Conservation (phyloP, 768 basidiomycete genomes). For the Termitomyces eurrhizus region DNA sequence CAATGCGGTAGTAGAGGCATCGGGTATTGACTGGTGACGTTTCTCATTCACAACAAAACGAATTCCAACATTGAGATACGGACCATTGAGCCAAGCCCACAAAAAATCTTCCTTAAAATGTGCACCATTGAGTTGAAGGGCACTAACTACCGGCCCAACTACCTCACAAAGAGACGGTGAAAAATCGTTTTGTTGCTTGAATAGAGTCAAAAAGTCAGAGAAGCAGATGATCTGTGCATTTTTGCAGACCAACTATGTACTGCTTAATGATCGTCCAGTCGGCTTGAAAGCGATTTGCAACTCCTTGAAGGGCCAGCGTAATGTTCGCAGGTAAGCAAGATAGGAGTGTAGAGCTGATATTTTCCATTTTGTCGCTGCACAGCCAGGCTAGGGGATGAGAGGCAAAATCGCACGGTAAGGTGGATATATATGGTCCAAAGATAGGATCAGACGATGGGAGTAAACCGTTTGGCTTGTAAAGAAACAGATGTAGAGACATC, state of each 20-base stretch:
- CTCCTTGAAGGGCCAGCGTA: conserved; percentile 31
- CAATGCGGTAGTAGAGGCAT: conserved; percentile 72
- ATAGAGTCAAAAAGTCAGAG: conserved; percentile 9
- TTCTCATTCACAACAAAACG: background rate
- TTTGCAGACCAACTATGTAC: conserved; percentile 42
- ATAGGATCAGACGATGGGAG: conserved; percentile 46
- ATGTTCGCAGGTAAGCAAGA: conserved; percentile 47
- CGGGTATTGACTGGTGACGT: conserved; percentile 78
- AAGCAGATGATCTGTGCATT: background rate
- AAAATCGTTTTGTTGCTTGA: conserved; percentile 19
- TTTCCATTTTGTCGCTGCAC: conserved; percentile 24
- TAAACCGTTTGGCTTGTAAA: conserved; percentile 51
- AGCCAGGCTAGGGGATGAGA: conserved; percentile 84
- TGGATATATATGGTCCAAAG: conserved; percentile 76
- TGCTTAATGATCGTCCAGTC: conserved; percentile 55
- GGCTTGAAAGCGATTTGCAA: conserved; percentile 44
- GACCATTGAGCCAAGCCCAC: conserved; percentile 94
- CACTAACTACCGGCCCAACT: conserved; percentile 8
- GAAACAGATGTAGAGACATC: conserved; percentile 74
- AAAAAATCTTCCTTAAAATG: conserved; percentile 47
- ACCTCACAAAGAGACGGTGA: conserved; percentile 3
- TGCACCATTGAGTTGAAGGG: conserved; percentile 11
- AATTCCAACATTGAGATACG: conserved; percentile 16
- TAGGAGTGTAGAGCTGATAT: conserved; percentile 30
- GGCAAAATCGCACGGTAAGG: conserved; percentile 69